Evolutionary conservation across 169 alveolate genomes (phyloP), one percentile per base, ranked within the genome.

Genomic region (Plasmodium fragile): DNA sequence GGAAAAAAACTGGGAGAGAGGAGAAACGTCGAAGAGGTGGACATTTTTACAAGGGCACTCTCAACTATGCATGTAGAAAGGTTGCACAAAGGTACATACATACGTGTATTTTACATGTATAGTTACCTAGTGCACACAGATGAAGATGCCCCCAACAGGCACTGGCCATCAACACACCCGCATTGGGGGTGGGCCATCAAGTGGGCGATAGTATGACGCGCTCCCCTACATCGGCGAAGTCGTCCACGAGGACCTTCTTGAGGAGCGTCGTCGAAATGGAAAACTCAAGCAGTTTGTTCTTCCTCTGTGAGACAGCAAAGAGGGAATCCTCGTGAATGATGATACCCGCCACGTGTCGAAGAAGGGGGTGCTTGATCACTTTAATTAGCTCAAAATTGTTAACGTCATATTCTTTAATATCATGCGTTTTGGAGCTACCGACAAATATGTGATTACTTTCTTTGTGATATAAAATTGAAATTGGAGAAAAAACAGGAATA

Each of bases 291-390:
- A 91, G 30, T 34, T 91, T 91, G 55, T 91, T 91, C 73, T 91
- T 91, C n/a, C 71, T 79, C 39, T 91, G 94, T 1, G 94, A 91
- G 32, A 91, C 83, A 3, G 77, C 94, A 81, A 91, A 91, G 22
- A 91, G 13, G 39, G 94, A 91, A 41, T 91, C 94, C 18, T 72
- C 49, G 41, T 81, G 77, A 32, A 91, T 70, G 52, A 22, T 71
- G n/a, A 91, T 91, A 1, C 94, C 94, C 16, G 94, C 94, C 30
- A 91, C 94, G 75, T 91, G 94, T 49, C 65, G 81, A 16, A 91
- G 83, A 18, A 91, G 55, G n/a, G 91, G 92, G 13, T 91, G 94
- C 39, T 91, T 91, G n/a, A 91, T 80, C 36, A 52, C 77, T 45
- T 91, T 91, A 52, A 91, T 81, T 18, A 91, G 79, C 53, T 91